phyloP scores from a whole-genome alignment of 1,139 yeast species.

The Nakaseomyces uthaithaninus region DNA sequence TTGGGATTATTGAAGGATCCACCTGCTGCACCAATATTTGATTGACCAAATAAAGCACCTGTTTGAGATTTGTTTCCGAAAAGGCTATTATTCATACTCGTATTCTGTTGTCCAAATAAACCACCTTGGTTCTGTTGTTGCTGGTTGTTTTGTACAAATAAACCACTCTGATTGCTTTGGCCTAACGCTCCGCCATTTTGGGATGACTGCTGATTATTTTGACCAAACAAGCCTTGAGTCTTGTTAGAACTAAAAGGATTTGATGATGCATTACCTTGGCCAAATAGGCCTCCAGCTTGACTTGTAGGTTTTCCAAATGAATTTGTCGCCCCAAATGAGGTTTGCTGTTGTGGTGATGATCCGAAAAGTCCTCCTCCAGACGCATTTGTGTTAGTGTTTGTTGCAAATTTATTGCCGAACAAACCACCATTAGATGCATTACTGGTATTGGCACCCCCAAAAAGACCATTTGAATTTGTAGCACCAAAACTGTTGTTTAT shows the following conservation, averaged over 20 bases:
- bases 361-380: constrained; percentile 36
- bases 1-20: constrained; percentile 14
- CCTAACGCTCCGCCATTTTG: background rate
- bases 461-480: constrained; percentile 24
- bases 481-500: constrained; percentile 12
- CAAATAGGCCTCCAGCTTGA: constrained; percentile 19
- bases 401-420: constrained; percentile 16
- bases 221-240: constrained; percentile 31
- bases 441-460: constrained; percentile 23
- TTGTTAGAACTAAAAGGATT: too few relatives aligned
- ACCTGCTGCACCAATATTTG: constrained; percentile 27
- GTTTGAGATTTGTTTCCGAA: constrained; percentile 7
- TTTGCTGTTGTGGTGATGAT: constrained; percentile 18
- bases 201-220: constrained; percentile 13
- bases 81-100: background rate
- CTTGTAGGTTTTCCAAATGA: constrained; percentile 12
- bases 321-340: constrained; percentile 10
- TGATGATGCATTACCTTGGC: too few relatives aligned
- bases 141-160: constrained; percentile 38
- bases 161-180: constrained; percentile 26
- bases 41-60: constrained; percentile 27
- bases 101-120: constrained; percentile 18
- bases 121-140: constrained; percentile 29
- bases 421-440: constrained; percentile 22
- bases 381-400: constrained; percentile 18